Conservation (phyloP, 805 yeast species). For the Candida krabiensis region DNA sequence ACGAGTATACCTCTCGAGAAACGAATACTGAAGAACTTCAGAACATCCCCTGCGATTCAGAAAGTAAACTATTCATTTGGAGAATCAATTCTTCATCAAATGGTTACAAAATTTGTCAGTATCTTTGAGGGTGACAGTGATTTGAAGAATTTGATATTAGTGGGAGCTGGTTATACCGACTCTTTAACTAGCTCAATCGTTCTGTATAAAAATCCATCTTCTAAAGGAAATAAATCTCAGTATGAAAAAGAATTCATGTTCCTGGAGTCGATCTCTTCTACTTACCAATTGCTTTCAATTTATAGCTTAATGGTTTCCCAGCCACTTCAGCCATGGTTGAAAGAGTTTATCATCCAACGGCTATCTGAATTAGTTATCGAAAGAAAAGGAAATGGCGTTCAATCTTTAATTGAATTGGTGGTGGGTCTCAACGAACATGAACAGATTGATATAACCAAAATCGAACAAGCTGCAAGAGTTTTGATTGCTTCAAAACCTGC, state of each 20-base stretch:
- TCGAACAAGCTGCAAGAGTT: conserved; percentile 66
- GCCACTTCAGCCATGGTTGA: conserved; percentile 46
- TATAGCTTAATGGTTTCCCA: conserved; percentile 59
- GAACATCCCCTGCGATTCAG: conserved; percentile 22
- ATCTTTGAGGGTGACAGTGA: conserved; percentile 46
- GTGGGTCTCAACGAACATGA: conserved; percentile 76
- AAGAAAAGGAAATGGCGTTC: conserved; percentile 59
- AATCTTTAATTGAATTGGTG: conserved; percentile 71
- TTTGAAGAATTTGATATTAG: conserved; percentile 51
- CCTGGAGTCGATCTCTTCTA: conserved; percentile 50
- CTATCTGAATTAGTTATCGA: conserved; percentile 55
- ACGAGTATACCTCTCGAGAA: conserved; percentile 66
- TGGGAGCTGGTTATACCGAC: conserved; percentile 70
- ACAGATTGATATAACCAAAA: conserved; percentile 61
- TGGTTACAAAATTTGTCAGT: conserved; percentile 32
- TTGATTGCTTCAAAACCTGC: conserved; percentile 62
- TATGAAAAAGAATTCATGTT: conserved; percentile 15
- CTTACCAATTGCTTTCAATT: conserved; percentile 63
- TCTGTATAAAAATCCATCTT: conserved; percentile 36
- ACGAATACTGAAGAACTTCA: conserved; percentile 53
- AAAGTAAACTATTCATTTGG: conserved; percentile 21
- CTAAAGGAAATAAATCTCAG: conserved; percentile 5
- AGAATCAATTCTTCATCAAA: conserved; percentile 17
- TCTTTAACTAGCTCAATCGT: conserved; percentile 49
- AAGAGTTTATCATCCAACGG: conserved; percentile 43